Conservation (phyloP, 176 grass and related monocot species). For the Echinochloa phyllopogon region DNA sequence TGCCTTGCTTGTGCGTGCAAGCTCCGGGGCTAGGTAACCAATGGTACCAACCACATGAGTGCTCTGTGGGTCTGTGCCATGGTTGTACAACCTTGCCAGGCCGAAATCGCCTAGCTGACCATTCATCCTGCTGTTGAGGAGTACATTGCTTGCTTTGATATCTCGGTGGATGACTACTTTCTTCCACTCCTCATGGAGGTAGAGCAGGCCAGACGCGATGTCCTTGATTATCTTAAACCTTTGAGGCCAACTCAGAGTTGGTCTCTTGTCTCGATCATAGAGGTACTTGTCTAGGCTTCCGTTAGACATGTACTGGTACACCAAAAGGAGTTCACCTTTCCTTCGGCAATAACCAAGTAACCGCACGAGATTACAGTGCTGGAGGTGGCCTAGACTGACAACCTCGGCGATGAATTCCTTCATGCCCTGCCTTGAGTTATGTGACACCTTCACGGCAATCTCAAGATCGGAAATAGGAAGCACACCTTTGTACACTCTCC, state of each 20-base stretch:
- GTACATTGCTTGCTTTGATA: conserved; percentile 23
- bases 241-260: background rate
- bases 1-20: conserved; percentile 20
- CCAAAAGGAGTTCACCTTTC: background rate
- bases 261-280: background rate
- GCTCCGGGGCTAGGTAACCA: conserved; percentile 18
- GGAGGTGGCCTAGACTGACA: background rate
- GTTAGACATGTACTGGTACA: conserved; percentile 11
- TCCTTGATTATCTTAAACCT: conserved; percentile 25
- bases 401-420: conserved; percentile 28
- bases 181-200: conserved; percentile 32
- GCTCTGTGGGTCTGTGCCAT: conserved; percentile 5
- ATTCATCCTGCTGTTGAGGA: background rate
- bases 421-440: background rate
- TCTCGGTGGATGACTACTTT: conserved; percentile 17
- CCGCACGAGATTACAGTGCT: background rate
- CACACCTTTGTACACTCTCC: too few species aligned
- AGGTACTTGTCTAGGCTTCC: conserved; percentile 27
- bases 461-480: background rate
- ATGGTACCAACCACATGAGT: conserved; percentile 21
- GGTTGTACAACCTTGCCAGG: background rate
- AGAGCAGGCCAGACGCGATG: background rate
- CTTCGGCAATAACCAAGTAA: conserved; percentile 19
- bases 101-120: conserved; percentile 12
- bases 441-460: conserved; percentile 23